Evolutionary conservation across 352 stramenopile genomes (phyloP), one percentile per base, ranked within the genome.

Genomic region (Phytophthora cryptogea): DNA sequence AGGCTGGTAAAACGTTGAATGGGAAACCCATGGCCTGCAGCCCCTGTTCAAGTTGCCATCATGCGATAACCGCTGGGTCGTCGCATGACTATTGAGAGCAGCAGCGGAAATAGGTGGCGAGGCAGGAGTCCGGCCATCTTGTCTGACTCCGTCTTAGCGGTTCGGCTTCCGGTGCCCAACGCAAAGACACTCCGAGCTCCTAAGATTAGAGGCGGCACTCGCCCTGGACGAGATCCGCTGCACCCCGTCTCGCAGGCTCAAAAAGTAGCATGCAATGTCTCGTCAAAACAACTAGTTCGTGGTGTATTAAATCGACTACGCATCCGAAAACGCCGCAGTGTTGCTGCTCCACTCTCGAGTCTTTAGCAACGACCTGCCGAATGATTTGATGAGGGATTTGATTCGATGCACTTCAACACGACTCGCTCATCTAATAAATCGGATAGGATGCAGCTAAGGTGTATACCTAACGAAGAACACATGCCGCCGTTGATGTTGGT

Each of bases 1-100:
- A 59, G 56, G n/a, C 28, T 17, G 56, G 63, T 11, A 67, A 63
- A 67, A 67, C 44, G 50, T 58, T 13, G 56, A 70, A 70, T 70
- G 63, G 26, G 28, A 52, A 35, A 42, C 13, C 7, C 26, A 44
- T 26, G 16, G 42, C 23, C 23, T 36, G 17, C 10, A 27, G 27
- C 14, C 4, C 8, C 39, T 10, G 37, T 39, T 48, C 36, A 41
- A 47, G 37, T 51, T 13, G 30, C 27, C 51, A 23, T 47, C 37
- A 49, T 35, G 6, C 36, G 13, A 36, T 27, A 57, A 56, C 55
- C 35, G 27, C 55, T 44, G 27, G 7, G 23, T 26, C 46, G 40
- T 56, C 45, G 36, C 36, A 39, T 37, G 30, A 11, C 28, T 63
- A 40, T 63, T 63, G 45, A 57, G 44, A 63, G 48, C 14, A 28